phyloP scores from a whole-genome alignment of 257 asterid genomes.

The Jasminum sambac region DNA sequence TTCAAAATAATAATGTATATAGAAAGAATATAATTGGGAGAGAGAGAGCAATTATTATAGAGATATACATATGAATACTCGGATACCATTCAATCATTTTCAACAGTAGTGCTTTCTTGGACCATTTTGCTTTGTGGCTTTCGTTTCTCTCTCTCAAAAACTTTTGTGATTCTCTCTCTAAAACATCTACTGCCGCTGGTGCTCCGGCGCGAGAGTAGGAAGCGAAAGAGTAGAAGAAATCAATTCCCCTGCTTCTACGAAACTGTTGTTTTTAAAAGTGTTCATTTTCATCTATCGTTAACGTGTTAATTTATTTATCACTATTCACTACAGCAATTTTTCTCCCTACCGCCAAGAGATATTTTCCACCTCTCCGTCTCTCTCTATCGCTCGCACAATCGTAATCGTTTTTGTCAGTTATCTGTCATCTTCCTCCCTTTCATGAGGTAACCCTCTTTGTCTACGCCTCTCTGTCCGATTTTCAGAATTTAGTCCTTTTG shows the following conservation, averaged over 20 bases:
- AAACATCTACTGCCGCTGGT: slow-evolving; percentile 26
- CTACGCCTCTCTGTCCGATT: background rate
- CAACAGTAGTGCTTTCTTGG: slow-evolving; percentile 42
- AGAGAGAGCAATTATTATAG: slow-evolving; percentile 5
- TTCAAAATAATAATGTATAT: slow-evolving; percentile 8
- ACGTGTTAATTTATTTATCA: slow-evolving; percentile 25
- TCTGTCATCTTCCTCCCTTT: slow-evolving; percentile 33
- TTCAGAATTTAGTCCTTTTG: slow-evolving; percentile 19
- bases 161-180: slow-evolving; percentile 22
- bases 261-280: slow-evolving; percentile 33
- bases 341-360: slow-evolving; percentile 27
- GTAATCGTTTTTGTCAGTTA: slow-evolving; percentile 38
- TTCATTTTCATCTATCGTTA: slow-evolving; percentile 13
- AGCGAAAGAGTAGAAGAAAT: slow-evolving; percentile 87
- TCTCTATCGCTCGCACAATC: slow-evolving; percentile 22
- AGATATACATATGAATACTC: slow-evolving; percentile 8
- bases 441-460: slow-evolving; percentile 42
- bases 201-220: slow-evolving; percentile 78
- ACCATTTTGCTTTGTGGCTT: slow-evolving; percentile 49
- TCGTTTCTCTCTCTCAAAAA: slow-evolving; percentile 23
- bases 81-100: slow-evolving; percentile 61
- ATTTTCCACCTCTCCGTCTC: background rate
- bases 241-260: slow-evolving; percentile 82
- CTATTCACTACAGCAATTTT: slow-evolving; percentile 23
- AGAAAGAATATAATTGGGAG: background rate